A percentile compares a stretch with the other conserved stretches of the same genome.
Evolutionary conservation across 208 protist genomes (phyloP).

Genomic region (Angomonas desouzai): DNA sequence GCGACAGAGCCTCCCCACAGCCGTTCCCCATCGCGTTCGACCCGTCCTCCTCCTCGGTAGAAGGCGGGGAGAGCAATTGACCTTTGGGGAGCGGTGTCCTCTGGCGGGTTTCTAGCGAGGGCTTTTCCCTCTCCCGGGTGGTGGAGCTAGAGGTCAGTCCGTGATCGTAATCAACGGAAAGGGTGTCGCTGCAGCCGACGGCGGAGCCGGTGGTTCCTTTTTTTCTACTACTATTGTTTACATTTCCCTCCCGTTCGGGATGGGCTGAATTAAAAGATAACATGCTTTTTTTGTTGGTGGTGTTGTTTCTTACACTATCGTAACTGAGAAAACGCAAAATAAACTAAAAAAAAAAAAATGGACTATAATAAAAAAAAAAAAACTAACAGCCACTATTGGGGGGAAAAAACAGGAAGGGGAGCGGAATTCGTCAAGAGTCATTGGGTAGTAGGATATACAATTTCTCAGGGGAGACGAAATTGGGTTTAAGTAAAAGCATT

Average conservation of each 20-base stretch:
- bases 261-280: background rate
- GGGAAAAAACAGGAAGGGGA: slow-evolving; percentile 9
- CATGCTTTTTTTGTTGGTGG: background rate
- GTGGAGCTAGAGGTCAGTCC: background rate
- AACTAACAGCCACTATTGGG: slow-evolving; percentile 1
- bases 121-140: background rate
- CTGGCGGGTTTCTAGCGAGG: background rate
- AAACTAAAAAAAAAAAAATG: slow-evolving; percentile 6
- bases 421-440: too few relatives aligned
- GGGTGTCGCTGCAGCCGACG: slow-evolving; percentile 1
- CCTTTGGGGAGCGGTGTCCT: background rate
- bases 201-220: background rate
- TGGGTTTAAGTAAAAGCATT: too few relatives aligned
- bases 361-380: slow-evolving; percentile 10
- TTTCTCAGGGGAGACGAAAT: too few relatives aligned
- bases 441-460: too few relatives aligned
- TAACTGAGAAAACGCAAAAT: too few relatives aligned
- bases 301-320: too few relatives aligned
- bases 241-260: background rate
- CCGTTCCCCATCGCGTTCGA: slow-evolving; percentile 25
- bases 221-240: background rate
- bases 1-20: slow-evolving; percentile 28
- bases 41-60: slow-evolving; percentile 14
- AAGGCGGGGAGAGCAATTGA: background rate
- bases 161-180: background rate